Conservation (phyloP, 2,329 filamentous ascomycete species). For the Arthrobotrys sphaeroides region DNA sequence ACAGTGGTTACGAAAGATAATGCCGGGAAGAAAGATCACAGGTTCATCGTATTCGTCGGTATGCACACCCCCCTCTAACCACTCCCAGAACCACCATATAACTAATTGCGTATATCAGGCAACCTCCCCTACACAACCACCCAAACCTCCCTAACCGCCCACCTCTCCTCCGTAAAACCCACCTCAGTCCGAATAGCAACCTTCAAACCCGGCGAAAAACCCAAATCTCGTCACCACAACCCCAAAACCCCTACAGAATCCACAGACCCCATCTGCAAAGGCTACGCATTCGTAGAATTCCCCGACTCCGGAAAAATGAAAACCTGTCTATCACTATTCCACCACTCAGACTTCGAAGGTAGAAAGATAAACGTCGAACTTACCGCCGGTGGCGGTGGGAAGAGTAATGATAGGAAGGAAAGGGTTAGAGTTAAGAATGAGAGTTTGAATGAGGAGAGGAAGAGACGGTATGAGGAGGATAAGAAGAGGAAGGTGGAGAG, state of each 20-base stretch:
- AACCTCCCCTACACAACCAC: slow-evolving; percentile 89
- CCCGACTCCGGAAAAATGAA: slow-evolving; percentile 86
- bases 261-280: slow-evolving; percentile 68
- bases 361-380: slow-evolving; percentile 90
- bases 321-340: slow-evolving; percentile 87
- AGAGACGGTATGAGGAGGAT: slow-evolving; percentile 37
- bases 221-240: slow-evolving; percentile 4
- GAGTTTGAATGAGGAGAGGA: slow-evolving; percentile 76
- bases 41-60: slow-evolving; percentile 62
- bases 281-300: slow-evolving; percentile 90
- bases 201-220: slow-evolving; percentile 69
- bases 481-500: slow-evolving; percentile 33
- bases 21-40: background rate
- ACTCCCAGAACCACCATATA: background rate
- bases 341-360: slow-evolving; percentile 79
- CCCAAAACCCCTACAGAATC: slow-evolving; percentile 3
- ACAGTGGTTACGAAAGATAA: background rate
- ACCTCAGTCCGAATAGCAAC: slow-evolving; percentile 76
- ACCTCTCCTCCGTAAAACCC: slow-evolving; percentile 81
- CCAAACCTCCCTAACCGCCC: slow-evolving; percentile 72
- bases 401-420: slow-evolving; percentile 74
- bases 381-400: slow-evolving; percentile 87
- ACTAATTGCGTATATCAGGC: slow-evolving; percentile 63
- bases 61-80: slow-evolving; percentile 56
- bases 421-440: slow-evolving; percentile 87